phyloP scores from a whole-genome alignment of 192 early-diverging fungal genomes.

The Podila epicladia region DNA sequence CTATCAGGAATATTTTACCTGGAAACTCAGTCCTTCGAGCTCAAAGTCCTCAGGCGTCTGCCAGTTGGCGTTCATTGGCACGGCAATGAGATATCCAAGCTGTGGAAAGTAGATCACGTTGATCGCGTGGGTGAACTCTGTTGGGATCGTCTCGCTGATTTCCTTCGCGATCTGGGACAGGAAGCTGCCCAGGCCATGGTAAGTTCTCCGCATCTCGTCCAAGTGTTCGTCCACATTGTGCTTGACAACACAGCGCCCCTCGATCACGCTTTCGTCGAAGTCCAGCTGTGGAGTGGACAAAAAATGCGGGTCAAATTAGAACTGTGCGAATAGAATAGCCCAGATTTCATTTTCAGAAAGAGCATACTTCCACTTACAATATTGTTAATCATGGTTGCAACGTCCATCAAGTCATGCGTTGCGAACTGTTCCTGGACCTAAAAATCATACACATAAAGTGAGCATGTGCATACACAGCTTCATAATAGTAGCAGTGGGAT shows the following conservation, averaged over 20 bases:
- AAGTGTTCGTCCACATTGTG: conserved; percentile 63
- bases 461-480: neutral
- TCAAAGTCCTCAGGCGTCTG: conserved; percentile 53
- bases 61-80: conserved; percentile 65
- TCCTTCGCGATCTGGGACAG: conserved; percentile 69
- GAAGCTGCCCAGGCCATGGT: conserved; percentile 72
- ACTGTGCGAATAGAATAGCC: neutral
- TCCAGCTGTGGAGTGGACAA: conserved; percentile 60
- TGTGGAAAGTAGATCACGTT: conserved; percentile 87
- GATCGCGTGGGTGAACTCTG: conserved; percentile 58
- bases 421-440: conserved; percentile 52
- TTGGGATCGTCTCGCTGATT: conserved; percentile 63
- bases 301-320: neutral
- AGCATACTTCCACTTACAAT: conserved; percentile 44
- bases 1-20: conserved; percentile 44
- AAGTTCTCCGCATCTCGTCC: conserved; percentile 73
- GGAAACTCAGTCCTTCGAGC: conserved; percentile 63
- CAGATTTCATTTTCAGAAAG: too few relatives aligned
- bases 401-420: conserved; percentile 52
- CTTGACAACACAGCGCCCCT: conserved; percentile 69
- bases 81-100: conserved; percentile 79
- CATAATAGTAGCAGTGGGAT: neutral
- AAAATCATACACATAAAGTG: neutral
- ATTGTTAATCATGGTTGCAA: conserved; percentile 67
- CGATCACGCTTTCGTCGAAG: conserved; percentile 72